Percentiles rank a stretch among this genome's conserved stretches.
Evolutionary conservation across 2,329 filamentous ascomycete species (phyloP).

Genomic region (Colletotrichum cuscutae): DNA sequence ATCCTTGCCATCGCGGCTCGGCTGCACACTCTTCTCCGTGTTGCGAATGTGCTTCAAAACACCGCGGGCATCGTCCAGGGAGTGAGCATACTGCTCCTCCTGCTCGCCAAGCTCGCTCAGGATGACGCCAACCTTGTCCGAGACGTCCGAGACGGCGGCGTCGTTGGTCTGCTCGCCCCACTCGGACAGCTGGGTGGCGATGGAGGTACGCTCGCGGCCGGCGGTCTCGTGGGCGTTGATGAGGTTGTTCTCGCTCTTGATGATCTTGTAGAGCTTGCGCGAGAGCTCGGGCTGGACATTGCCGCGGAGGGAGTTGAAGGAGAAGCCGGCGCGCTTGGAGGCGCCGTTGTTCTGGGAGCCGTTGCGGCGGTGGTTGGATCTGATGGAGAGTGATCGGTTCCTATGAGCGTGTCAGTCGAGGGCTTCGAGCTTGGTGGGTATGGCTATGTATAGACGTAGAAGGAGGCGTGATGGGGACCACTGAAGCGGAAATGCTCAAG

Average conservation of each 20-base stretch:
- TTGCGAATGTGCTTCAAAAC: slow-evolving; percentile 93
- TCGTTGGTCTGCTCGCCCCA: slow-evolving; percentile 96
- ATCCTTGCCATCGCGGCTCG: slow-evolving; percentile 84
- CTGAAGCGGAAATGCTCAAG: background rate
- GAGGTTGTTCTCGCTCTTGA: slow-evolving; percentile 93
- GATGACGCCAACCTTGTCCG: slow-evolving; percentile 94
- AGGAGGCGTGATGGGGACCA: background rate
- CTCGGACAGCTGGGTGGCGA: slow-evolving; percentile 91
- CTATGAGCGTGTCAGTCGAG: slow-evolving; percentile 49
- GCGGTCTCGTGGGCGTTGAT: slow-evolving; percentile 87
- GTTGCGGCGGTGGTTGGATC: slow-evolving; percentile 67
- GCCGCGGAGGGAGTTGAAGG: slow-evolving; percentile 86
- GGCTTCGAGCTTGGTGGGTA: background rate
- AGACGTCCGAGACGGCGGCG: slow-evolving; percentile 87
- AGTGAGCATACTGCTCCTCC: slow-evolving; percentile 88
- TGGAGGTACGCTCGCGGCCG: slow-evolving; percentile 82
- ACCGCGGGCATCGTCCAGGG: slow-evolving; percentile 84
- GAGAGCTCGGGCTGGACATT: slow-evolving; percentile 88
- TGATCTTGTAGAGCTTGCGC: slow-evolving; percentile 88
- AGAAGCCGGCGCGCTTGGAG: slow-evolving; percentile 65
- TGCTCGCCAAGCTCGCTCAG: slow-evolving; percentile 93
- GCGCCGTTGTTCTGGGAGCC: slow-evolving; percentile 51
- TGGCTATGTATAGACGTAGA: background rate
- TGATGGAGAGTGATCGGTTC: slow-evolving; percentile 80
- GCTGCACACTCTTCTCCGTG: slow-evolving; percentile 95